Conservation (phyloP, 1,284 basidiomycete genomes). For the Agroathelia rolfsii region DNA sequence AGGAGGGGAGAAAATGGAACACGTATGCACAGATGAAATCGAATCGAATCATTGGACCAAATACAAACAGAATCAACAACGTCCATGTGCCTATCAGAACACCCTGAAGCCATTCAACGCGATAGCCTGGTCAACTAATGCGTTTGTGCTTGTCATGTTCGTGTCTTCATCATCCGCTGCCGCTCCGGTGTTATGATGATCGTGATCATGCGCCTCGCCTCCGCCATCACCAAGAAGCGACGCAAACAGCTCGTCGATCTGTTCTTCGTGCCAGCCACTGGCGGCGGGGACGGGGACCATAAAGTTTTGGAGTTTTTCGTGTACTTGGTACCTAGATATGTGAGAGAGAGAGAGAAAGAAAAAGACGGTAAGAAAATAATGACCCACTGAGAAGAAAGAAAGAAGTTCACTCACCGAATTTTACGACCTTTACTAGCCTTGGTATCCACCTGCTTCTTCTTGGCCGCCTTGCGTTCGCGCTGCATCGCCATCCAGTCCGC, state of each 20-base stretch:
- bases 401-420: slow-evolving; percentile 53
- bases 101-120: no score
- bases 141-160: no score
- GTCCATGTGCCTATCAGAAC: no score
- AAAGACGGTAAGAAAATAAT: neutral
- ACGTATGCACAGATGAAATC: no score
- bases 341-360: slow-evolving; percentile 11
- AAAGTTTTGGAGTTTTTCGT: slow-evolving; percentile 90
- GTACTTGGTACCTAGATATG: slow-evolving; percentile 79
- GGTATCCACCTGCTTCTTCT: slow-evolving; percentile 80
- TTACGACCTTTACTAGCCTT: slow-evolving; percentile 91
- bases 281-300: slow-evolving; percentile 76
- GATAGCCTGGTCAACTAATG: no score
- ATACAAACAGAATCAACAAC: no score
- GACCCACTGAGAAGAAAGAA: no score
- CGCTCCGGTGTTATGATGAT: no score
- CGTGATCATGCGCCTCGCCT: no score
- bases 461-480: slow-evolving; percentile 53
- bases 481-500: slow-evolving; percentile 61
- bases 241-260: slow-evolving; percentile 85
- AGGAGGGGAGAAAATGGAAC: no score
- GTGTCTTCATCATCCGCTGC: no score
- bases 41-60: no score
- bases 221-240: slow-evolving; percentile 75
- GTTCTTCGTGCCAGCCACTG: slow-evolving; percentile 88